Percentiles rank a stretch among this genome's conserved stretches.
Evolutionary conservation across 495 filamentous ascomycete genomes (phyloP).

Genomic region (Acidiella bohemica): DNA sequence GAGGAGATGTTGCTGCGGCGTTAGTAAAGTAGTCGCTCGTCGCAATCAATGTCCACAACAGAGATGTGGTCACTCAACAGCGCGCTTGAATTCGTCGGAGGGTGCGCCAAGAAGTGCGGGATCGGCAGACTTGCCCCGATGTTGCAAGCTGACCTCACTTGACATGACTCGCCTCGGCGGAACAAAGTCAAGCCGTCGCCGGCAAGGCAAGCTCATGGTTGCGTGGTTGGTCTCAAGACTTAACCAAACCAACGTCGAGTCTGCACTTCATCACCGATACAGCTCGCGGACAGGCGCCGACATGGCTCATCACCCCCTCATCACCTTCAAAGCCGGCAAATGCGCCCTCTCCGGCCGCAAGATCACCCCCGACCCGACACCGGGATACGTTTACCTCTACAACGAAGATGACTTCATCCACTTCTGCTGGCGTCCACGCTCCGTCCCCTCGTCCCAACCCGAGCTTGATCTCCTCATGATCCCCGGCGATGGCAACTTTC

Average conservation of each 20-base stretch:
- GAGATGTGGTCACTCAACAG: no score
- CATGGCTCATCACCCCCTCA: constrained; percentile 74
- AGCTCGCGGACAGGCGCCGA: neutral
- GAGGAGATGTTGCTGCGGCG: neutral
- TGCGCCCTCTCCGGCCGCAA: constrained; percentile 53
- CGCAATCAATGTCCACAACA: no score
- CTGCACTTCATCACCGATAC: neutral
- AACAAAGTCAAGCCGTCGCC: no score
- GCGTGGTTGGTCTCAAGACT: no score
- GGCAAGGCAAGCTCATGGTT: no score
- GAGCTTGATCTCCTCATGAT: constrained; percentile 81
- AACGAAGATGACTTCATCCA: constrained; percentile 87
- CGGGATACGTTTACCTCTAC: constrained; percentile 90
- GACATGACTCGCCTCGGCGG: no score
- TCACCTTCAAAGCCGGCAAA: constrained; percentile 93
- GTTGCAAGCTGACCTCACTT: no score
- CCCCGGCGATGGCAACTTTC: constrained; percentile 74
- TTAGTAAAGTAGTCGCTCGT: neutral
- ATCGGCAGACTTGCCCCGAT: no score
- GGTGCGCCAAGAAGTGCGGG: no score
- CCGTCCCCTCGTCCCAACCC: constrained; percentile 48
- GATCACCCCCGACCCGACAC: constrained; percentile 52
- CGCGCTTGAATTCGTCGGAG: no score
- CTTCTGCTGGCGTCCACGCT: constrained; percentile 84
- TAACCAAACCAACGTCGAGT: neutral